These are phyloP conservation scores for Aspergillus sp. DNA, from an alignment of 2,329 filamentous ascomycete species.

Conservation along the genomic window DNA sequence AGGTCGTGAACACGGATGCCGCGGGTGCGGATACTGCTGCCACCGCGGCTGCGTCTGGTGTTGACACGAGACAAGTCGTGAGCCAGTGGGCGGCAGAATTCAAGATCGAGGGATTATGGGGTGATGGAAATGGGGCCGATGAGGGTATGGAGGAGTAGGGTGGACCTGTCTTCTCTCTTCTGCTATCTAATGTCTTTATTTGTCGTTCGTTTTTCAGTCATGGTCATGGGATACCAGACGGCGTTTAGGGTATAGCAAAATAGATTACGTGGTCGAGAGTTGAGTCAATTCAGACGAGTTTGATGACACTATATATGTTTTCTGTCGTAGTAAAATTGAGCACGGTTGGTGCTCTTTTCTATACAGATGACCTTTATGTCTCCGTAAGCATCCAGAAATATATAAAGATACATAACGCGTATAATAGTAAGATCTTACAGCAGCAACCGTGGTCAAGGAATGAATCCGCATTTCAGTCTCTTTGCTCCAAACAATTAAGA, in stretches of 20 bases:
- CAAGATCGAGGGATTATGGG: slow-evolving; percentile 90
- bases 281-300: not conserved
- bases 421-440: no score
- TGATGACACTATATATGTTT: not conserved
- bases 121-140: slow-evolving; percentile 62
- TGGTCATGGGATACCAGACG: slow-evolving; percentile 18
- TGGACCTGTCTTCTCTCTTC: slow-evolving; percentile 13
- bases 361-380: no score
- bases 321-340: no score
- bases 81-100: slow-evolving; percentile 94
- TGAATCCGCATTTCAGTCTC: no score
- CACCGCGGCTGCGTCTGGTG: slow-evolving; percentile 40
- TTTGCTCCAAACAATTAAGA: no score
- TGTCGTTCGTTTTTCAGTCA: slow-evolving; percentile 5
- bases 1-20: slow-evolving; percentile 49
- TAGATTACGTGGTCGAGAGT: slow-evolving; percentile 2
- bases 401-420: no score
- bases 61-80: slow-evolving; percentile 81
- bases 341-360: not conserved
- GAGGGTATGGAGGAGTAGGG: slow-evolving; percentile 43
- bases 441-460: no score
- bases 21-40: slow-evolving; percentile 21
- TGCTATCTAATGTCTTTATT: slow-evolving; percentile 12
- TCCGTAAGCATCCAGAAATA: no score
- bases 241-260: slow-evolving; percentile 9